Evolutionary conservation across 345 rosid genomes (phyloP), one percentile per base, ranked within the genome.

Genomic region (Carallia brachiata): DNA sequence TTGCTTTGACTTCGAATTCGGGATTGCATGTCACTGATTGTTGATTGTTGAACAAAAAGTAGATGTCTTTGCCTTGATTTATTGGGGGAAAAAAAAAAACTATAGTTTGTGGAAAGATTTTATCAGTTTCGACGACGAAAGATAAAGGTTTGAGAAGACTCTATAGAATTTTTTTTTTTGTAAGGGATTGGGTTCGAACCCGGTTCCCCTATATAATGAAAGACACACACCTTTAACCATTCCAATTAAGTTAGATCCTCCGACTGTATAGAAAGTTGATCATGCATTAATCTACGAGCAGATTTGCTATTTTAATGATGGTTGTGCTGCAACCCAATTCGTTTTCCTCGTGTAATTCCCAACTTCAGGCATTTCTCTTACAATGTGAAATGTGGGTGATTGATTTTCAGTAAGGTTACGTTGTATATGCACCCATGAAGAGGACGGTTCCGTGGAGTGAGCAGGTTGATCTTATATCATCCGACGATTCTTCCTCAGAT

Each of bases 401-500:
- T 34, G 2, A 1, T 52, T 55, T 36, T 58, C 17, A 44, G 55
- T 30, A 71, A 72, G 67, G 61, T 57, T 64, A n/a, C 55, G 12
- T 70, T 52, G 56, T 39, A 32, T 61, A 36, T 13, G 48, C 13
- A 30, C 31, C 68, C 44, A 89, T 85, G 94, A 82, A 87, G 80
- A 81, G 89, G 77, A 5, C 77, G 60, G 56, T 76, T 75, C 84
- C 88, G 15, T 81, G 84, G 87, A 57, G 50, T 66, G 88, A 80
- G 6, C 77, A 68, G 39, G 82, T 87, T 52, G 94, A 85, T 79
- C 75, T 84, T 8, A 67, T 85, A 73, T 73, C 87, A 59, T 87
- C 93, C 2, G 92, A 74, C 52, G 94, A 76, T 47, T 86, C 90
- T 37, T 81, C 87, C 39, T 79, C 86, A 2, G 88, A 86, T 39